These are phyloP conservation scores for Sporothrix protearum DNA, from an alignment of 2,329 filamentous ascomycete species.

Conservation along the genomic window DNA sequence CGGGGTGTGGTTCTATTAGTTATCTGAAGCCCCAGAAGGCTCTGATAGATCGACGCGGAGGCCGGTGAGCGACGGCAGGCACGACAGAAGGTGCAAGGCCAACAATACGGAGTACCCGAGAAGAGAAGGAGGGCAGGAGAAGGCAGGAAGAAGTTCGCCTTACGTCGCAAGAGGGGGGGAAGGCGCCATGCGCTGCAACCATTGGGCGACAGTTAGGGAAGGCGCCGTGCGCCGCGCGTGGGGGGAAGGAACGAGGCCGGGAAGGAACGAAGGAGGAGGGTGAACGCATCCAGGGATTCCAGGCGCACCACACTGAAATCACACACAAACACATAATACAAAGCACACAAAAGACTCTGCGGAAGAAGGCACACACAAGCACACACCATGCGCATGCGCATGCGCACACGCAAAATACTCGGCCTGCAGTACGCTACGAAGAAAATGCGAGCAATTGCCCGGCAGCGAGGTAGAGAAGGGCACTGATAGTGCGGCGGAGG, in stretches of 20 bases:
- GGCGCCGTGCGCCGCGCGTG: constrained; percentile 8
- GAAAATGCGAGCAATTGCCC: constrained; percentile 22
- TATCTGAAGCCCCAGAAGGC: background rate
- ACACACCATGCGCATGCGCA: constrained; percentile 6
- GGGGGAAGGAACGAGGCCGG: background rate
- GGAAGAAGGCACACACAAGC: background rate
- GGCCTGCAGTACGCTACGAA: background rate
- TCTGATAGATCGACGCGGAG: constrained; percentile 1
- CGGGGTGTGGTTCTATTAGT: constrained; percentile 7
- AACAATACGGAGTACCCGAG: background rate
- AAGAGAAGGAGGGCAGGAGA: background rate
- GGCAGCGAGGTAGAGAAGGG: background rate
- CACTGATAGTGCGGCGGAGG: constrained; percentile 8
- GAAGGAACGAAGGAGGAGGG: constrained; percentile 8
- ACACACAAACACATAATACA: background rate
- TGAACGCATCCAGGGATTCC: constrained; percentile 1
- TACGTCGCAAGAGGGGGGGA: background rate
- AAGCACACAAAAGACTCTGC: background rate
- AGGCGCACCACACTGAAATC: background rate
- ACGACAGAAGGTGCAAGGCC: background rate
- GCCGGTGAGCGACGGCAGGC: constrained; percentile 6
- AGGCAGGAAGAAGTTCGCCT: background rate
- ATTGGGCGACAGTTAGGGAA: constrained; percentile 12
- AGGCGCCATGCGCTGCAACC: background rate
- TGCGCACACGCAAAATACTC: background rate